Evolutionary conservation across 2,329 filamentous ascomycete genomes (phyloP).

Genomic region (Sporothrix inflata): DNA sequence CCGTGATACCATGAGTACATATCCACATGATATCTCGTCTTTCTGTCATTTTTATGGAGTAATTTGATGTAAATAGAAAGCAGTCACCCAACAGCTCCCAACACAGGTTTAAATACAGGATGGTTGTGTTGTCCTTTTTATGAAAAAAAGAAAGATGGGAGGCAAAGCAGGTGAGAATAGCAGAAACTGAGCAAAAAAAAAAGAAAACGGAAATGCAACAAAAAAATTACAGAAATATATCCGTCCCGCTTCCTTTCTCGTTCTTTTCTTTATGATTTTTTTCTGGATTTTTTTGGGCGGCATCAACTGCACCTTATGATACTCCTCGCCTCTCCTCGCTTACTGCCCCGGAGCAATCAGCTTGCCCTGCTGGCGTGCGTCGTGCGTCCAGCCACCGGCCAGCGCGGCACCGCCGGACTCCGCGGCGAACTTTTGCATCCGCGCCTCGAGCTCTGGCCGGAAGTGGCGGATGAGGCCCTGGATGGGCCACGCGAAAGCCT

Average conservation of each 20-base stretch:
- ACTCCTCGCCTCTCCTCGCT: background rate
- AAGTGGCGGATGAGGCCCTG: constrained; percentile 99
- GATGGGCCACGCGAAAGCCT: constrained; percentile 98
- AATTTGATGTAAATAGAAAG: background rate
- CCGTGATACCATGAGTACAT: too few species aligned
- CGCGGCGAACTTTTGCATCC: constrained; percentile 79
- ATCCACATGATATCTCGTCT: too few species aligned
- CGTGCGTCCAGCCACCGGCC: constrained; percentile 85
- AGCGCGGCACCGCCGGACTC: constrained; percentile 73
- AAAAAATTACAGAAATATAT: constrained; percentile 2
- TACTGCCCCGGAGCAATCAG: constrained; percentile 75
- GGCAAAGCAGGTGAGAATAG: background rate
- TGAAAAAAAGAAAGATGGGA: background rate
- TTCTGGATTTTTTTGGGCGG: background rate
- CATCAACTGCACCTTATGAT: background rate
- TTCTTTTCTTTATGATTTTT: constrained; percentile 11
- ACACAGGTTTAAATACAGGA: constrained; percentile 17
- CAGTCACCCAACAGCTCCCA: background rate
- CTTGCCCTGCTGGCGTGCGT: constrained; percentile 75
- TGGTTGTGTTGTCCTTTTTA: background rate
- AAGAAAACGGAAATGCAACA: constrained; percentile 25
- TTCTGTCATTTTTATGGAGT: background rate
- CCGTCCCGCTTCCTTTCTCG: constrained; percentile 4
- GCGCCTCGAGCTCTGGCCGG: constrained; percentile 89
- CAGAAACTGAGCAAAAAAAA: background rate